phyloP scores from a whole-genome alignment of 257 asterid species.

The Scutellaria barbata region DNA sequence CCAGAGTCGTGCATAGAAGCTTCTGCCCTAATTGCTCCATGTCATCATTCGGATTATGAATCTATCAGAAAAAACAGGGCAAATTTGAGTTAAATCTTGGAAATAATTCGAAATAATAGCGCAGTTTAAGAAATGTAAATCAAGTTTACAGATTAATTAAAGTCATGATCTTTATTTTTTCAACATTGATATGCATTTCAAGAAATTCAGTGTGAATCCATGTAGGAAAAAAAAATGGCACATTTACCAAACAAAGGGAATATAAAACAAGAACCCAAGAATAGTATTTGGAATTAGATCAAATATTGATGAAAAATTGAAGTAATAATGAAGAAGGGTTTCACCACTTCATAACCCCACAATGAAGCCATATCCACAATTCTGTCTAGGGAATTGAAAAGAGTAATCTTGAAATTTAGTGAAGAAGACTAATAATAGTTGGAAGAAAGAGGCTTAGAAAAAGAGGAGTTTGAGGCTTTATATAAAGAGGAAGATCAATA shows the following conservation, averaged over 20 bases:
- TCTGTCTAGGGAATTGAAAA: constrained; percentile 6
- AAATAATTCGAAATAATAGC: too few relatives aligned
- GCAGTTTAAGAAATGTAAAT: not conserved
- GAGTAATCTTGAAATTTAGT: constrained; percentile 8
- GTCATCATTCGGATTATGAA: constrained; percentile 42
- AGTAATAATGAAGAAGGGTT: constrained; percentile 17
- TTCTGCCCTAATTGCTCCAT: constrained; percentile 53
- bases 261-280: not conserved
- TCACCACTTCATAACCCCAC: constrained; percentile 74
- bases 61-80: not conserved
- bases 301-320: not conserved
- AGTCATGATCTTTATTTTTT: too few relatives aligned
- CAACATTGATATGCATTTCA: not conserved
- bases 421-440: constrained; percentile 29
- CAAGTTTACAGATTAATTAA: too few relatives aligned
- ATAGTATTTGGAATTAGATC: not conserved
- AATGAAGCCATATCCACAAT: constrained; percentile 70
- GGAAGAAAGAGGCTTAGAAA: constrained; percentile 42
- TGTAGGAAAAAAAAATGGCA: not conserved
- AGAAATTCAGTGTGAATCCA: not conserved
- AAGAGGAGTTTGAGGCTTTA: constrained; percentile 39
- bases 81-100: not conserved
- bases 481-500: constrained; percentile 47
- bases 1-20: constrained; percentile 51
- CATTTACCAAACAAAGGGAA: not conserved